Percentiles rank a stretch among this genome's conserved stretches.
Conservation (phyloP, 768 basidiomycete genomes). For the Boletus pseudopeckii region DNA sequence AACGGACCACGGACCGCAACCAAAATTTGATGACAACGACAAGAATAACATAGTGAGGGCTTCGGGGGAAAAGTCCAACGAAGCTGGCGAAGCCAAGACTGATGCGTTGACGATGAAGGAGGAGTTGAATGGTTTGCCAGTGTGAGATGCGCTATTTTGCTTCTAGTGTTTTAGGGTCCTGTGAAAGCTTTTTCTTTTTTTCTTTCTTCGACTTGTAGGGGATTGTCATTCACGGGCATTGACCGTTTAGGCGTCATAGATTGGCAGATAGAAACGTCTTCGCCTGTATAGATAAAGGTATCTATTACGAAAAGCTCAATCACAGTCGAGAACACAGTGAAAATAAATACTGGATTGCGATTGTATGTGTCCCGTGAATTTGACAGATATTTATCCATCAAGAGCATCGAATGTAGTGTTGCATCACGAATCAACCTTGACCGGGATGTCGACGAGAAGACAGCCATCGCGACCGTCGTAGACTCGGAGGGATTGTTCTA, state of each 20-base stretch:
- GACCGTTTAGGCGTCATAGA: background rate
- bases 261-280: background rate
- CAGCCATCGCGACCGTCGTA: no score
- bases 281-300: background rate
- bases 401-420: no score
- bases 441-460: no score
- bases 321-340: no score
- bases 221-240: background rate
- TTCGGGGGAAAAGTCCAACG: background rate
- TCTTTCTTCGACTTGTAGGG: background rate
- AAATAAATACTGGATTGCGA: no score
- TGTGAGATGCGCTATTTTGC: background rate
- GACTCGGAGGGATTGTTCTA: no score
- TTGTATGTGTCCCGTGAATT: no score
- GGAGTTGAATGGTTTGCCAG: background rate
- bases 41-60: background rate
- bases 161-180: background rate
- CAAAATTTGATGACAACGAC: background rate
- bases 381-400: no score
- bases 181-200: background rate
- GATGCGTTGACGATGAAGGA: background rate
- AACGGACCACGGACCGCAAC: constrained; percentile 11
- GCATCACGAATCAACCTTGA: no score
- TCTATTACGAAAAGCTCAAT: background rate
- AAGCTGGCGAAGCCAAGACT: background rate